Conservation (phyloP, 2,329 filamentous ascomycete genomes). For the Gaeumannomyces sp. region DNA sequence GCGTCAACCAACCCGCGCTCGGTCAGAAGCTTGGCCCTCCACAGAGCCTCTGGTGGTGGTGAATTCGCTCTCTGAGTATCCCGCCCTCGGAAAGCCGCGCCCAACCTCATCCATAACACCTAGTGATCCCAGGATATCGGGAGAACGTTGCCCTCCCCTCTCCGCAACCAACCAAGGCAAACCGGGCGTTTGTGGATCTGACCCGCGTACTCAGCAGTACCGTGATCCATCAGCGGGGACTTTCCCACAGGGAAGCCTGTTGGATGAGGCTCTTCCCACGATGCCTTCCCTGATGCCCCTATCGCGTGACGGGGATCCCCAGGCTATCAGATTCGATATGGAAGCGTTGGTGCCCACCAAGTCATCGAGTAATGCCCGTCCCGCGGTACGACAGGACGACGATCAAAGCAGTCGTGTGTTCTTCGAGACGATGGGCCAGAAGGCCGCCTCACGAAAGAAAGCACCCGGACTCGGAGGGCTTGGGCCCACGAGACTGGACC, state of each 20-base stretch:
- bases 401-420: neutral
- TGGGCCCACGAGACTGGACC: neutral
- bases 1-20: too few relatives aligned
- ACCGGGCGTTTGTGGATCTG: too few relatives aligned
- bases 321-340: conserved; percentile 8
- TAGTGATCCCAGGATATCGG: neutral
- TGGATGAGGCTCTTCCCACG: neutral
- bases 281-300: neutral
- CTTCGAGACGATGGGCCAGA: conserved; percentile 8
- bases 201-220: neutral
- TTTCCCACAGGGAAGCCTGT: neutral
- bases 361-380: neutral
- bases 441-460: neutral
- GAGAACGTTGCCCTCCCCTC: neutral
- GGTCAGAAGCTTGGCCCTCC: too few relatives aligned
- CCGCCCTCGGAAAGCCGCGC: neutral
- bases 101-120: neutral
- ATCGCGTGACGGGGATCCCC: neutral
- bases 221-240: neutral
- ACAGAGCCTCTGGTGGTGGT: too few relatives aligned
- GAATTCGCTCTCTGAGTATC: neutral
- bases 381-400: neutral
- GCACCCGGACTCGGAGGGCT: neutral
- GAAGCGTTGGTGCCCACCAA: neutral
- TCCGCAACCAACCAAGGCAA: neutral